A percentile compares a stretch with the other conserved stretches of the same genome.
These are phyloP conservation scores for Colletotrichum sp. DNA, from an alignment of 2,329 filamentous ascomycete genomes.

Conservation along the genomic window DNA sequence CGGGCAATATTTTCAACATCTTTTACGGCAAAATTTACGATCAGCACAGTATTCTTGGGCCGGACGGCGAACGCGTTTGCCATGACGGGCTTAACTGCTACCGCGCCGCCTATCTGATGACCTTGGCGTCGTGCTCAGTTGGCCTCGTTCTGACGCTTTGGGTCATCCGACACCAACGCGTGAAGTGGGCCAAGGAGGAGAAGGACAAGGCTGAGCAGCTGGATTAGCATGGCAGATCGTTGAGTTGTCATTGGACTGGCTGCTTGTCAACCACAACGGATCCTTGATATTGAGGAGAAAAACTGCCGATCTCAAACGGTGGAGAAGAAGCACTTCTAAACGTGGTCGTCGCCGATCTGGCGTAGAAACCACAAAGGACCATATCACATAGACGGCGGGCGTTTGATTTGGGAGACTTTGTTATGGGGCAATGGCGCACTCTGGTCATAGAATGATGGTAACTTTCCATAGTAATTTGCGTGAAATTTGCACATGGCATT, in stretches of 20 bases:
- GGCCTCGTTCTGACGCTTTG: slow-evolving; percentile 74
- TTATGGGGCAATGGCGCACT: background rate
- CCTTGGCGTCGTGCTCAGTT: slow-evolving; percentile 71
- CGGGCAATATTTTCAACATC: slow-evolving; percentile 90
- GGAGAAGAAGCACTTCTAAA: background rate
- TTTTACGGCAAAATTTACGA: slow-evolving; percentile 89
- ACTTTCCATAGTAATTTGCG: background rate
- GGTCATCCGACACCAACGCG: slow-evolving; percentile 67
- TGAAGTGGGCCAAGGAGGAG: slow-evolving; percentile 37
- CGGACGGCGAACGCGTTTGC: slow-evolving; percentile 76
- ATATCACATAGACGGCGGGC: background rate
- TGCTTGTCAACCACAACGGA: background rate
- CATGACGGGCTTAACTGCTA: slow-evolving; percentile 83
- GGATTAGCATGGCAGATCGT: slow-evolving; percentile 25
- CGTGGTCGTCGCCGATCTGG: background rate
- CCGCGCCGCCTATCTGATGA: slow-evolving; percentile 78
- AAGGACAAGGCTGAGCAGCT: slow-evolving; percentile 44
- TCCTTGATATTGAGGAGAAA: background rate
- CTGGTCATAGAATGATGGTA: background rate
- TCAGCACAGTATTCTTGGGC: slow-evolving; percentile 71
- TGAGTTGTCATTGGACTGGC: background rate
- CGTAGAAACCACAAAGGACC: background rate
- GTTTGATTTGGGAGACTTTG: background rate
- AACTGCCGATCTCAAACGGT: background rate
- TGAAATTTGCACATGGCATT: background rate